phyloP scores from a whole-genome alignment of 1,284 basidiomycete genomes.

The Sphaerobolus stellatus region DNA sequence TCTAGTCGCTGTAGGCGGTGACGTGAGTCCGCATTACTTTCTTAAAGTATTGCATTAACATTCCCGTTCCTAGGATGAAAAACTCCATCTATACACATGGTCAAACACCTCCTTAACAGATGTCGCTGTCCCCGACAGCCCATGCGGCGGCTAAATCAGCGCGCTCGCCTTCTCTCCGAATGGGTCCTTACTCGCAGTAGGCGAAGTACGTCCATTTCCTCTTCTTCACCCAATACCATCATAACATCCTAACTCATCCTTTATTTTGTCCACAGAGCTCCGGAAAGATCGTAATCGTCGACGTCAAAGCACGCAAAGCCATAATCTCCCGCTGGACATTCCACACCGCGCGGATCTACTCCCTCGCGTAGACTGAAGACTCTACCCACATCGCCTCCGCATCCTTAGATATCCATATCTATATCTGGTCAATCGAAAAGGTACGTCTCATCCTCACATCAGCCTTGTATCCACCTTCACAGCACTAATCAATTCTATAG shows the following conservation, averaged over 20 bases:
- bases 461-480: too few relatives aligned
- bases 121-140: conserved; percentile 50
- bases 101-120: conserved; percentile 54
- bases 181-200: conserved; percentile 72
- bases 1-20: conserved; percentile 71
- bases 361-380: conserved; percentile 76
- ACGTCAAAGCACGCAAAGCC: conserved; percentile 66
- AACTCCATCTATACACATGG: conserved; percentile 72
- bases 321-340: conserved; percentile 82
- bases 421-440: conserved; percentile 82
- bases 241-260: too few relatives aligned
- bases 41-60: conserved; percentile 5
- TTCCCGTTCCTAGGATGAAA: conserved; percentile 61
- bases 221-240: neutral
- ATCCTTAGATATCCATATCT: conserved; percentile 89
- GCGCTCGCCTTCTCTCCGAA: conserved; percentile 82
- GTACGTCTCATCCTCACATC: too few relatives aligned
- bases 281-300: conserved; percentile 78
- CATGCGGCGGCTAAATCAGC: conserved; percentile 72
- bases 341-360: conserved; percentile 82
- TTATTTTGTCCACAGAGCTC: conserved; percentile 63
- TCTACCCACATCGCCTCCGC: conserved; percentile 80
- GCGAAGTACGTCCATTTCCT: conserved; percentile 59
- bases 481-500: too few relatives aligned
- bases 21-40: conserved; percentile 46